These are phyloP conservation scores for Pulveroboletus ravenelii DNA, from an alignment of 768 basidiomycete genomes.

Conservation along the genomic window DNA sequence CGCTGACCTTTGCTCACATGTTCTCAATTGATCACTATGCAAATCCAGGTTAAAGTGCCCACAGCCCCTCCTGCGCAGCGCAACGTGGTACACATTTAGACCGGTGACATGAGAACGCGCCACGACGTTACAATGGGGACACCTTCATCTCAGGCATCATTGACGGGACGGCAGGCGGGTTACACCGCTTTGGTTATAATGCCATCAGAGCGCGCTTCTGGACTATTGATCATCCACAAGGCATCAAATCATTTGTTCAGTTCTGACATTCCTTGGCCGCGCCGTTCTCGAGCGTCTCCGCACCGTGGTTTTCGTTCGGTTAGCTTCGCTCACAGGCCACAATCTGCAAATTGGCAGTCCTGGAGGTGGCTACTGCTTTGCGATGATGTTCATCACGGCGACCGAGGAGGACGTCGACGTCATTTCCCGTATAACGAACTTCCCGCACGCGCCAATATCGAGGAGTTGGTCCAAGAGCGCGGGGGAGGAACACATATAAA, in stretches of 20 bases:
- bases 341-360: constrained; percentile 9
- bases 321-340: constrained; percentile 17
- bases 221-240: constrained; percentile 9
- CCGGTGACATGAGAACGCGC: constrained; percentile 24
- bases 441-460: constrained; percentile 18
- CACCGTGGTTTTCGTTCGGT: constrained; percentile 23
- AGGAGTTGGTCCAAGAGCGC: constrained; percentile 5
- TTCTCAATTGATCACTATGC: constrained; percentile 6
- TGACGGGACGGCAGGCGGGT: not conserved
- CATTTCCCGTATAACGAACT: constrained; percentile 15
- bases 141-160: constrained; percentile 13
- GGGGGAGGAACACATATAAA: constrained; percentile 21
- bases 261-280: constrained; percentile 9
- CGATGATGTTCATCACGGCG: constrained; percentile 19
- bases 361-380: constrained; percentile 12
- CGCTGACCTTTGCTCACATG: constrained; percentile 16
- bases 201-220: constrained; percentile 6
- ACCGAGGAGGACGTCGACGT: constrained; percentile 16
- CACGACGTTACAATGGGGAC: constrained; percentile 11
- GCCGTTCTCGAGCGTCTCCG: constrained; percentile 15
- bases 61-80: constrained; percentile 14
- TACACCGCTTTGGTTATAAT: constrained; percentile 13
- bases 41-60: constrained; percentile 9
- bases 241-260: constrained; percentile 13
- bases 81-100: constrained; percentile 15